Evolutionary conservation across 225 moss, liverwort and hornwort species (phyloP), one percentile per base, ranked within the genome.

Genomic region (Physcomitrium patens): DNA sequence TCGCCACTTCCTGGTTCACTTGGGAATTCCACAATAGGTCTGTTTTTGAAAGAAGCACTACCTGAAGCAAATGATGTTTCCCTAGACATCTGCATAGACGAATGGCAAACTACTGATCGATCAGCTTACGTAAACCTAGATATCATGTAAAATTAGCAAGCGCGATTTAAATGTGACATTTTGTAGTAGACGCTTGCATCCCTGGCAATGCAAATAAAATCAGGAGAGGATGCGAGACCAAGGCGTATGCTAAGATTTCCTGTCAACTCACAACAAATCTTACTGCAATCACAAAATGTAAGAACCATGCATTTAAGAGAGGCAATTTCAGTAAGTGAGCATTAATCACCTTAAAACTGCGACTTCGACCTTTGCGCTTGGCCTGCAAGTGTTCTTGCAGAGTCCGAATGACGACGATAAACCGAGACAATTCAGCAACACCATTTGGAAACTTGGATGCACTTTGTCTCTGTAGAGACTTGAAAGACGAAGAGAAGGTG

Each of bases 391-490:
- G 83, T 69, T 80, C 85, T 82, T 91, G 93, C 64, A 93, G 75
- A 41, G 76, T 81, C 65, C 93, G 82, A 67, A 89, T 89, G 20
- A 89, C 90, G 81, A 86, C 89, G 13, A 93, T 86, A 73, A 90
- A 93, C 44, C 85, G 85, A 22, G 93, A 84, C 65, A 93, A 74
- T 80, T 93, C 93, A 72, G 74, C 80, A 49, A 93, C 67, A 48
- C 69, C 81, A 61, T 59, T 67, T 10, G 80, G 76, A 51, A 71
- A 62, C 66, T 53, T 78, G 71, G 87, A 81, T 64, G 83, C 77
- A 60, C 50, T 75, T 70, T 73, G 62, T 59, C 76, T 56, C 10
- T 71, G 50, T 10, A 63, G 20, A 20, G 62, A 19, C 16, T 60
- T 37, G 9, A 42, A 23, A 47, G 67, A 55, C 24, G 64, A 45